Base-by-base conservation (phyloP, 495 filamentous ascomycete genomes). In the Aspergillus affinis region DNA sequence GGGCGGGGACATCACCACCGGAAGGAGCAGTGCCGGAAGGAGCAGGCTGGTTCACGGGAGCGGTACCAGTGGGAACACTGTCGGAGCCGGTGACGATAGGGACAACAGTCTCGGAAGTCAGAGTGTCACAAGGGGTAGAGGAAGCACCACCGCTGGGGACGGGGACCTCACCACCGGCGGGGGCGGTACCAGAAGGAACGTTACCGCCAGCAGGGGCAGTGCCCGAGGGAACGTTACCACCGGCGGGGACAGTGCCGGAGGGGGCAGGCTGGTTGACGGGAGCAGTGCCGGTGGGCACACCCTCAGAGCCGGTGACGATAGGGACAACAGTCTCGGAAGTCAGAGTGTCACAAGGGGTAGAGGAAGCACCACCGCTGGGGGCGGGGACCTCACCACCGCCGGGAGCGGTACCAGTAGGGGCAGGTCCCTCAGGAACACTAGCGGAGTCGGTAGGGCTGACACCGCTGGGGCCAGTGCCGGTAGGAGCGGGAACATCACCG, bases 301-400 rank as follows among this genome's bases (percentile, higher is more conserved):
- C n/a, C n/a, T n/a, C 68, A 70, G 21, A 26, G 41, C 59, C 44
- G 21, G 59, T 47, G 17, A 56, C 29, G 44, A 54, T 62, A 20
- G 60, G 51, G 46, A 55, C 44, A 2, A 62, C 60, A 20, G 44
- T 58, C 60, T 65, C 60, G 15, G 54, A 54, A 29, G 62, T 63
- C n/a, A 63, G 15, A 15, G 62, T 63, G 56, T 63, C 65, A 20
- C 65, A 55, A 20, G 70, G 66, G 20, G 66, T 66, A 8, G 54
- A 29, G 45, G n/a, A 49, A n/a, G 46, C 54, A n/a, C 18, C 58
- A n/a, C n/a, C n/a, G 23, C 21, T 47, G 36, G 65, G 45, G 26
- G 41, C 52, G 23, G 51, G 52, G n/a, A 29, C 44, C 6, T 50
- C 21, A 26, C 56, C 55, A 26, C 56, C 48, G 29, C 61, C 55